Conservation (phyloP, 163 green algal species). For the Chloroidium sp. region DNA sequence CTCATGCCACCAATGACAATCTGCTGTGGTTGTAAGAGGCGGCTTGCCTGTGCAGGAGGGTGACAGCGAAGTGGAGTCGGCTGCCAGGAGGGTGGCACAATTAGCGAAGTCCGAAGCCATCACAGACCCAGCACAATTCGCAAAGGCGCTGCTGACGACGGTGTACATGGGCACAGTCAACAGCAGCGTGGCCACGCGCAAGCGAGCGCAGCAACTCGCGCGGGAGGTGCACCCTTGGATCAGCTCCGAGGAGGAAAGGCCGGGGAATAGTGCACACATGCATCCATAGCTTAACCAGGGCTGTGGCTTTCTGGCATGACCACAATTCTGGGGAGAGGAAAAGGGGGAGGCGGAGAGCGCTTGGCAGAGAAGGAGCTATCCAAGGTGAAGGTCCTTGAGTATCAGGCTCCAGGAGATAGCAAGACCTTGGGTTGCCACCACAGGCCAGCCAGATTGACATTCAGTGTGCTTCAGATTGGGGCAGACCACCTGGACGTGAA, state of each 20-base stretch:
- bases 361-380: background rate
- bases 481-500: slow-evolving; percentile 71
- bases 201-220: slow-evolving; percentile 39
- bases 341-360: too few relatives aligned
- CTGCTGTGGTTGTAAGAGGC: too few relatives aligned
- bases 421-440: too few relatives aligned
- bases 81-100: slow-evolving; percentile 41
- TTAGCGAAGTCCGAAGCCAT: slow-evolving; percentile 22
- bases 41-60: slow-evolving; percentile 15
- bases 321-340: too few relatives aligned
- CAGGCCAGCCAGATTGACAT: too few relatives aligned
- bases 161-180: slow-evolving; percentile 91
- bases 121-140: slow-evolving; percentile 53
- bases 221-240: slow-evolving; percentile 12
- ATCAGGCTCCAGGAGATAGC: too few relatives aligned
- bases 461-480: slow-evolving; percentile 40
- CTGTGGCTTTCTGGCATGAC: background rate
- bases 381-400: too few relatives aligned
- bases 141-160: slow-evolving; percentile 68
- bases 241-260: background rate
- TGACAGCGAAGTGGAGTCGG: slow-evolving; percentile 54
- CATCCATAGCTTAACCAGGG: background rate
- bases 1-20: too few relatives aligned
- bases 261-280: background rate
- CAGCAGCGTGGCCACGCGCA: slow-evolving; percentile 63